Base-by-base conservation (phyloP, 345 rosid genomes). In the Murraya koenigii region DNA sequence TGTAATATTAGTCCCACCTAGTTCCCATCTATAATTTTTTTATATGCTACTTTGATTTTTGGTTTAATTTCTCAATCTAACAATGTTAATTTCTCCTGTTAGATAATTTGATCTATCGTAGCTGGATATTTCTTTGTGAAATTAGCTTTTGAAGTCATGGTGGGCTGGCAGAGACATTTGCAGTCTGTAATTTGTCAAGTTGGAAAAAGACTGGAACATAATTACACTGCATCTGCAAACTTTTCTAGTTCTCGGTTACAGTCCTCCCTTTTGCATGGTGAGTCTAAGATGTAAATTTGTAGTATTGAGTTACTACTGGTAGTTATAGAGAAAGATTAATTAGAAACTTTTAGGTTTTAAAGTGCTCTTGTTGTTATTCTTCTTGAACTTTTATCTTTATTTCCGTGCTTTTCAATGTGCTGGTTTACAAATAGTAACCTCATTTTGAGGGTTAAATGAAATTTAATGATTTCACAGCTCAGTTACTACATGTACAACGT, bases 101-200 rank as follows among this genome's bases (percentile, higher is more conserved):
- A 58, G 54, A 59, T 62, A 39, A 62, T 25, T 38, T 25, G 23
- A 72, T 36, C 39, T 38, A 6, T 55, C 7, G 0, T 17, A 30
- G 59, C 8, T 1, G 11, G 4, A 70, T 3, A 33, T 64, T 28
- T 30, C 6, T 49, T 60, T 39, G 66, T 36, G 17, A 71, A 61
- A 28, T 59, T 70, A 8, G 75, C 62, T 52, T 60, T 70, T 4
- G 66, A 74, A 77, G 76, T 41, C 79, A 91, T 91, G 98, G 91
- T 85, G 82, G 90, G 88, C 23, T 91, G 97, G 97, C 95, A 86
- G 83, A 87, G 91, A 79, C 82, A 89, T 82, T 78, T 94, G 49
- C 97, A 85, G 78, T 75, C 76, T 2, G 75, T 80, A 15, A 44
- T 90, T 80, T 87, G 87, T 70, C 91, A 81, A 56, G 82, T 86